Base-by-base conservation (phyloP, 1,284 basidiomycete genomes). In the Sporisorium exsertum region DNA sequence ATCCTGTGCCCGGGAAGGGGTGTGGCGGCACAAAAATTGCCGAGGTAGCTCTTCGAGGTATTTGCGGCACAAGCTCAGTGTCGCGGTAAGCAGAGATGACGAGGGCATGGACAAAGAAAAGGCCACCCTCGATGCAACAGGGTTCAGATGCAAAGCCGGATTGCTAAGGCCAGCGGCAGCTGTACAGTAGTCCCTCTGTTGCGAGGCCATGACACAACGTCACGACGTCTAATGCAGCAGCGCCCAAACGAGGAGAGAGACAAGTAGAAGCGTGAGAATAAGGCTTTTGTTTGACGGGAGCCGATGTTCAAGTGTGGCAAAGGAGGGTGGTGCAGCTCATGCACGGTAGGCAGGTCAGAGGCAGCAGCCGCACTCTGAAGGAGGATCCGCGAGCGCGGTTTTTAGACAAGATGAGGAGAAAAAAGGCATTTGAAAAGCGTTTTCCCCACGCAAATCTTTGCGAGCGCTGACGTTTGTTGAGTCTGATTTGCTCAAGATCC, bases 81-180 rank as follows among this genome's bases (percentile, higher is more conserved):
- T 45, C 12, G n/a, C n/a, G n/a, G n/a, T n/a, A n/a, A n/a, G n/a
- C n/a, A n/a, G n/a, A n/a, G n/a, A n/a, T n/a, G n/a, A n/a, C 13
- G 10, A 16, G 12, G 24, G 27, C 47, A 27, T 49, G 47, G 47
- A 29, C 27, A 49, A n/a, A 24, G 9, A 15, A 47, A 16, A 26
- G 24, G 22, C 15, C 45, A 46, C 46, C 13, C 15, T 29, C 18
- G 47, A 16, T 27, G 47, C 18, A 29, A 18, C 47, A 49, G 47
- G 27, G 29, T 49, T 49, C 47, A 29, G 47, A 29, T 49, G 47
- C 47, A 49, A 49, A 49, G 47, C 47, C 47, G 26, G n/a, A 5
- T 29, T 15, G 47, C 47, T 18, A n/a, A 29, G 33, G 7, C 33
- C 33, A 35, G 33, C 33, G 3, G 33, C 33, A 13, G 33, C 29